These are phyloP conservation scores for Xerophyta viscosa DNA, from an alignment of 106 monocot species.

Conservation along the genomic window DNA sequence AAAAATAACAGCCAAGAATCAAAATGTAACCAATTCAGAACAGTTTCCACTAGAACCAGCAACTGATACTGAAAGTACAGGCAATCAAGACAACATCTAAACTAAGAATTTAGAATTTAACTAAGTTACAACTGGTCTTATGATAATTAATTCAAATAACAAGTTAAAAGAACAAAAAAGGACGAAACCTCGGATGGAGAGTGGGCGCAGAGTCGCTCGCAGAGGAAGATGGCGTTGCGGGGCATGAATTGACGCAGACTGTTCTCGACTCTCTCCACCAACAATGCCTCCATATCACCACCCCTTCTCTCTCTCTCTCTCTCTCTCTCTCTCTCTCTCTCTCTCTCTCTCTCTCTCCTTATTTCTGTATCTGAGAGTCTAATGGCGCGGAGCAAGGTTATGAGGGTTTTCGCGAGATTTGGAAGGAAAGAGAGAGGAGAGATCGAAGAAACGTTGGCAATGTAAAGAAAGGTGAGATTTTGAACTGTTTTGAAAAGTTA, in stretches of 20 bases:
- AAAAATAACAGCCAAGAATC: too few relatives aligned
- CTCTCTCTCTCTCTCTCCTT: constrained; percentile 12
- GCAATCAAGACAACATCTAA: too few relatives aligned
- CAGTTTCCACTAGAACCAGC: too few relatives aligned
- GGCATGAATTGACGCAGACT: constrained; percentile 81
- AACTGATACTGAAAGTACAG: too few relatives aligned
- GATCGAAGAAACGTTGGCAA: too few relatives aligned
- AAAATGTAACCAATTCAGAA: too few relatives aligned
- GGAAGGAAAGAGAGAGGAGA: background rate
- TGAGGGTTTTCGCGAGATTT: background rate
- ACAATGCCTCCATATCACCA: constrained; percentile 72
- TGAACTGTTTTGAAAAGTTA: background rate
- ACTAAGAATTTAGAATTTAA: too few relatives aligned
- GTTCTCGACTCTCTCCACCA: constrained; percentile 81
- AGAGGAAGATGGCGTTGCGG: constrained; percentile 90
- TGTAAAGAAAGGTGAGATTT: too few relatives aligned
- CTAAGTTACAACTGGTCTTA: too few relatives aligned
- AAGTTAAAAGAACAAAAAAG: too few relatives aligned
- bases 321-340: background rate
- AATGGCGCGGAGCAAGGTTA: too few relatives aligned
- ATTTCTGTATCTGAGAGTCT: background rate
- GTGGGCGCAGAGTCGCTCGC: constrained; percentile 97
- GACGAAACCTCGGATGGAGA: constrained; percentile 88
- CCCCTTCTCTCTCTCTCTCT: background rate
- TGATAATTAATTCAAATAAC: too few relatives aligned